Evolutionary conservation across 208 protist genomes (phyloP).

Genomic region (Hexamita inflata): DNA sequence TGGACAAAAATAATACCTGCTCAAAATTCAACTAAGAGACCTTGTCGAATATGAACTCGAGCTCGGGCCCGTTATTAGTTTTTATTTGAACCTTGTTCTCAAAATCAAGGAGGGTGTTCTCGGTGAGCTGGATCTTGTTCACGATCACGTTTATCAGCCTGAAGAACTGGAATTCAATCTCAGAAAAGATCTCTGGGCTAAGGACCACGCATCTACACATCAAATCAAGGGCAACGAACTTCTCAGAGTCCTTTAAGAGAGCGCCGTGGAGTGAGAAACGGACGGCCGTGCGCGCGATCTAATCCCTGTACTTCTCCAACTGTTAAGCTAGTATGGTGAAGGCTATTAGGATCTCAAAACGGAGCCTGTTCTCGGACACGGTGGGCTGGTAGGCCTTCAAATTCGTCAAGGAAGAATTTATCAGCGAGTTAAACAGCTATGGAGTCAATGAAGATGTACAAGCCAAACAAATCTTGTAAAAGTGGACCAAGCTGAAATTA

Average conservation of each 20-base stretch:
- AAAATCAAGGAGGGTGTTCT: neutral
- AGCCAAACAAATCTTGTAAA: neutral
- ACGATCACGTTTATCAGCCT: neutral
- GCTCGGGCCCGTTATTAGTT: neutral
- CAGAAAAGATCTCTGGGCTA: neutral
- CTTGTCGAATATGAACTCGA: neutral
- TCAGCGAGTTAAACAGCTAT: neutral
- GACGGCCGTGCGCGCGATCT: neutral
- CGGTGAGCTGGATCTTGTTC: neutral
- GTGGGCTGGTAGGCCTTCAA: neutral
- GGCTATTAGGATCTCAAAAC: neutral
- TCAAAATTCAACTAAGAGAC: neutral
- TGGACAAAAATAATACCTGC: neutral
- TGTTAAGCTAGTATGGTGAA: neutral
- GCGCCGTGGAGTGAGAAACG: neutral
- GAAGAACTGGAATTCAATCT: neutral
- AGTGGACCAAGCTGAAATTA: neutral
- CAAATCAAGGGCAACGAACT: neutral
- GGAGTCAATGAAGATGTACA: neutral
- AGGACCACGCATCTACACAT: neutral
- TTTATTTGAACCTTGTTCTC: neutral
- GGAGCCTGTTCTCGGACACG: neutral
- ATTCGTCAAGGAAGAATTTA: neutral
- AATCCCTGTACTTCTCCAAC: neutral
- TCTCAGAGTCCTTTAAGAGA: neutral